phyloP scores from a whole-genome alignment of 176 grass and related monocot species.

The Tillandsia leiboldiana region DNA sequence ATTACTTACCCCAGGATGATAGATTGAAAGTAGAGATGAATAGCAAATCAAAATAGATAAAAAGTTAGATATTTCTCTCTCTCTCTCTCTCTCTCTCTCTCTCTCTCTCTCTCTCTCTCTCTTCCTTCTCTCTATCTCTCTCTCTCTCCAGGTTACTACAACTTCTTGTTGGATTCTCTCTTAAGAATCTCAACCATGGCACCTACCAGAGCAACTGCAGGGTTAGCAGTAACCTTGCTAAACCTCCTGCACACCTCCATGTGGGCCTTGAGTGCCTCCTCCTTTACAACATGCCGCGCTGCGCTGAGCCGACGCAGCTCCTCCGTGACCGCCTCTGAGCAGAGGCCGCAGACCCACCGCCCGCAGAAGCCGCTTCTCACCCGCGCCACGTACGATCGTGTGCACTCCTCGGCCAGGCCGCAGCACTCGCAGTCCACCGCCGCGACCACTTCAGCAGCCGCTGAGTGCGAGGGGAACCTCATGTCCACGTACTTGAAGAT shows the following conservation, averaged over 20 bases:
- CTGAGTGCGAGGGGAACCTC: neutral
- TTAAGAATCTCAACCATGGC: slow-evolving; percentile 6
- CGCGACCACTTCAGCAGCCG: neutral
- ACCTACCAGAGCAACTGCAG: neutral
- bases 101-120: no score
- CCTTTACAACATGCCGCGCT: neutral
- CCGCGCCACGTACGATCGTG: neutral
- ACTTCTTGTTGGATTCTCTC: neutral
- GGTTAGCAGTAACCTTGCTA: neutral
- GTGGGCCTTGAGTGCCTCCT: slow-evolving; percentile 17
- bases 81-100: no score
- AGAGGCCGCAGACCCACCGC: slow-evolving; percentile 21
- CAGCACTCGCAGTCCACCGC: slow-evolving; percentile 21
- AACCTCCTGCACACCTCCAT: slow-evolving; percentile 19
- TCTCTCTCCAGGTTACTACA: no score
- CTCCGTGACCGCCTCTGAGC: slow-evolving; percentile 23
- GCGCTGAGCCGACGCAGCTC: neutral
- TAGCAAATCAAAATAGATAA: no score
- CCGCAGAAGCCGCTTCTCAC: slow-evolving; percentile 6
- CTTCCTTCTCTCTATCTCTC: no score
- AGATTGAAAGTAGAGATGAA: no score
- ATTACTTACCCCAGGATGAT: no score
- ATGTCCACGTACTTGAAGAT: neutral
- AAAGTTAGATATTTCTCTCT: no score
- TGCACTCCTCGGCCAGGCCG: slow-evolving; percentile 19